Percentiles rank a stretch among this genome's conserved stretches.
Evolutionary conservation across 73 alveolate species (phyloP).

Genomic region (Symbiodinium pilosum): DNA sequence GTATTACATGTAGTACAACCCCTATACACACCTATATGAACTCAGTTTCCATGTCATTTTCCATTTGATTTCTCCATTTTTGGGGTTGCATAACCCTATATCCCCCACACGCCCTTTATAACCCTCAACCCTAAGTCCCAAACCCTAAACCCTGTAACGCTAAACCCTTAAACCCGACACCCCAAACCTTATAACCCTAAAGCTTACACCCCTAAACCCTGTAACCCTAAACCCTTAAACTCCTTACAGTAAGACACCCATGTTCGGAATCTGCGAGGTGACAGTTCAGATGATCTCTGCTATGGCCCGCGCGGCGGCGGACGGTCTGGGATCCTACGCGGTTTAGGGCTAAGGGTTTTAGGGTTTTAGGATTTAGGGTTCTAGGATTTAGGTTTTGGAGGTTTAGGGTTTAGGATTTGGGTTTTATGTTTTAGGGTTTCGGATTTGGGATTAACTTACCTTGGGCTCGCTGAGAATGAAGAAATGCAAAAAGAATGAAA

Average conservation of each 20-base stretch:
- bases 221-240: neutral
- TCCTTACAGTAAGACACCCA: neutral
- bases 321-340: neutral
- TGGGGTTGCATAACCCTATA: too few species aligned
- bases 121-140: neutral
- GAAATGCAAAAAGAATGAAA: too few species aligned
- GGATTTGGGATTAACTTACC: too few species aligned
- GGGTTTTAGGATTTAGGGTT: neutral
- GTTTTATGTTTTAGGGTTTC: too few species aligned
- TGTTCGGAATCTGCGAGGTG: neutral
- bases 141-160: too few species aligned
- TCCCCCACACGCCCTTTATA: neutral
- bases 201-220: neutral
- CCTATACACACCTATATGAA: too few species aligned
- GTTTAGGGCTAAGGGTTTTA: neutral
- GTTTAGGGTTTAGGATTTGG: too few species aligned
- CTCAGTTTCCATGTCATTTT: too few species aligned
- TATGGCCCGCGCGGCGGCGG: slow-evolving; percentile 90
- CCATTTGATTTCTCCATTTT: too few species aligned
- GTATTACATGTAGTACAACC: too few species aligned
- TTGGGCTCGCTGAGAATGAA: too few species aligned
- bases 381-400: too few species aligned
- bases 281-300: slow-evolving; percentile 78
- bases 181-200: neutral
- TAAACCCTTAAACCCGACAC: neutral